Evolutionary conservation across 2,329 filamentous ascomycete species (phyloP), one percentile per base, ranked within the genome.

Genomic region (Aspergillus phoenicis): DNA sequence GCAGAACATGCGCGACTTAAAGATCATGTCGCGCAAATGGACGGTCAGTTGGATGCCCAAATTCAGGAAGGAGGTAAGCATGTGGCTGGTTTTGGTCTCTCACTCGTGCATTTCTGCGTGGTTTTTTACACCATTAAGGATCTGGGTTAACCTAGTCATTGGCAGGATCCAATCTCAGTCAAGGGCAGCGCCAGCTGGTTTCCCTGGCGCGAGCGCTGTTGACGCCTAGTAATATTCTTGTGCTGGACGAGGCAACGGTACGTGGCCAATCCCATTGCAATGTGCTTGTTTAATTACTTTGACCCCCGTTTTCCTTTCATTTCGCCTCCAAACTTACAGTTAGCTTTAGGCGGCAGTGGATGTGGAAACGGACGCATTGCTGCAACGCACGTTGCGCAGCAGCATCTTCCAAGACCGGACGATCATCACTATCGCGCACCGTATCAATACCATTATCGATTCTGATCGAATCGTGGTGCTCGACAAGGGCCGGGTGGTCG

Each of bases 381-480:
- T 89, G 59, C 87, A 89, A 75, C 82, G 84, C 38, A 89, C 87
- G 20, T 75, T 89, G 52, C 82, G 87, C 59, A 87, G 83, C 71
- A 84, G 78, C 69, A 83, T 87, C 75, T 99, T 99, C 80, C 85
- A 89, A 63, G 92, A 97, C 77, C 88, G 92, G 57, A 99, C 95
- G 39, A 98, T 99, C 77, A 96, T 99, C 77, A 99, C 95, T 1
- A 97, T 99, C 71, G 95, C 95, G 26, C 95, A 99, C 81, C 89
- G 95, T 58, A 96, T 99, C 81, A 98, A 98, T 80, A 99, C 95
- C 10, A 98, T 99, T 70, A 84, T 99, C 13, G 87, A 89, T 71
- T 87, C 85, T 63, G 94, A 99, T 79, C 87, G 93, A 54, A 95
- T 99, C 64, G 89, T 99, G 38, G 95, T 99, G 53, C 85, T 99